These are phyloP conservation scores for Porcisia deanei DNA, from an alignment of 208 protist species.

Conservation along the genomic window DNA sequence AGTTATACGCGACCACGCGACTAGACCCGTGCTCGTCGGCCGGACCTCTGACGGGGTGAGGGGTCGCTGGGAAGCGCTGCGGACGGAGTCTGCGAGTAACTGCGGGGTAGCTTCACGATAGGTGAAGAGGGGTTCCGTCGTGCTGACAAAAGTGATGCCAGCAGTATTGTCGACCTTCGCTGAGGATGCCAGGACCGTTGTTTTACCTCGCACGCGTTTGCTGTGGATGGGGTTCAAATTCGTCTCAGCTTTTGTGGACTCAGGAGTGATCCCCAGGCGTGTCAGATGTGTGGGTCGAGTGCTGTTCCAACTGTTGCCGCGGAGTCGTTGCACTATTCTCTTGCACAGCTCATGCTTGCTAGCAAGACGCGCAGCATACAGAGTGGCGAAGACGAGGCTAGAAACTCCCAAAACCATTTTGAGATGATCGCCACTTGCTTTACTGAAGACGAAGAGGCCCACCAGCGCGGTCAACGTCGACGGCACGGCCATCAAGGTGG, in stretches of 20 bases:
- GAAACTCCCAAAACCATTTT: constrained; percentile 44
- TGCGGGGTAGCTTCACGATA: constrained; percentile 24
- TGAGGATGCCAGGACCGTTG: not conserved
- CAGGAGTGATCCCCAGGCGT: constrained; percentile 13
- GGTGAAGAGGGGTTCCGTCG: constrained; percentile 27
- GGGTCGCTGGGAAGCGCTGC: constrained; percentile 4
- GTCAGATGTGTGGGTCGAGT: not conserved
- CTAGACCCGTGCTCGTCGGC: constrained; percentile 33
- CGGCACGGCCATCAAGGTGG: constrained; percentile 40
- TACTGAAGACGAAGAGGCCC: constrained; percentile 33
- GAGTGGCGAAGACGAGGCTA: constrained; percentile 36
- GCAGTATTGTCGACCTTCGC: not conserved
- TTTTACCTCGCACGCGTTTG: not conserved
- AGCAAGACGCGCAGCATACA: constrained; percentile 33
- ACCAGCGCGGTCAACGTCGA: constrained; percentile 30
- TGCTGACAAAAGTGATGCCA: constrained; percentile 25
- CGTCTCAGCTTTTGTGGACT: constrained; percentile 15
- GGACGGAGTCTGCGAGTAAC: constrained; percentile 24
- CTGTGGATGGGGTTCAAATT: constrained; percentile 5
- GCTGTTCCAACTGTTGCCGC: not conserved
- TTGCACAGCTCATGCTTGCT: constrained; percentile 12
- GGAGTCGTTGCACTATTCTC: constrained; percentile 8
- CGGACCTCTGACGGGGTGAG: constrained; percentile 35
- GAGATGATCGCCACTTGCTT: constrained; percentile 20
- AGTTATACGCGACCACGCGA: constrained; percentile 47